A percentile compares a stretch with the other conserved stretches of the same genome.
phyloP scores from a whole-genome alignment of 164 flowering plant species.

The Akebia trifoliata region DNA sequence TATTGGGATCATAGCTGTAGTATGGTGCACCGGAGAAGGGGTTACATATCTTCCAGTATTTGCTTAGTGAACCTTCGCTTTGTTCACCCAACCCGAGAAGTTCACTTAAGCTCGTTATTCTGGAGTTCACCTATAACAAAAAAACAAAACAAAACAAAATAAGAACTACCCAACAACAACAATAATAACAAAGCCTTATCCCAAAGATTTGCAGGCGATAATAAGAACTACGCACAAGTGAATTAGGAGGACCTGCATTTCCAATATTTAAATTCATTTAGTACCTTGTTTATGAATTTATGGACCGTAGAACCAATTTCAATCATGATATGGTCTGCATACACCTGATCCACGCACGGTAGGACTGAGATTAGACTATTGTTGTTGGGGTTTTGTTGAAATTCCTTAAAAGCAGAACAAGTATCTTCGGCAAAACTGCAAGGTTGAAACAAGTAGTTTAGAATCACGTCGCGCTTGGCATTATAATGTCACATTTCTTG shows the following conservation, averaged over 20 bases:
- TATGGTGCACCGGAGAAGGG: constrained; percentile 51
- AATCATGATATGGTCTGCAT: constrained; percentile 22
- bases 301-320: constrained; percentile 34
- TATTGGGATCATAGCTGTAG: constrained; percentile 32
- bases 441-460: neutral
- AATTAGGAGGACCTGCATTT: no score
- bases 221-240: no score
- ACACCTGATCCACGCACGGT: constrained; percentile 32
- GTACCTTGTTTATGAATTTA: constrained; percentile 39
- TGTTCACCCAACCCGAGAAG: constrained; percentile 15
- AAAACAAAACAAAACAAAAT: neutral
- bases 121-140: constrained; percentile 39
- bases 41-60: constrained; percentile 30
- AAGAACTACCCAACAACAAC: neutral
- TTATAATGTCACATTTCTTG: neutral
- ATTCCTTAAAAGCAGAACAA: constrained; percentile 45
- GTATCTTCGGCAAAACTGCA: constrained; percentile 51
- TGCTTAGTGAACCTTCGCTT: neutral
- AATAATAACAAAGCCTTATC: no score
- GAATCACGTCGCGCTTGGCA: neutral
- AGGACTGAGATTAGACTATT: constrained; percentile 30
- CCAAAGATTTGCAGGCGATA: neutral
- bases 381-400: constrained; percentile 31
- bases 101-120: constrained; percentile 14
- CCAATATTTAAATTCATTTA: no score